These are phyloP conservation scores for Annona cherimola DNA, from an alignment of 164 flowering plant genomes.

Conservation along the genomic window DNA sequence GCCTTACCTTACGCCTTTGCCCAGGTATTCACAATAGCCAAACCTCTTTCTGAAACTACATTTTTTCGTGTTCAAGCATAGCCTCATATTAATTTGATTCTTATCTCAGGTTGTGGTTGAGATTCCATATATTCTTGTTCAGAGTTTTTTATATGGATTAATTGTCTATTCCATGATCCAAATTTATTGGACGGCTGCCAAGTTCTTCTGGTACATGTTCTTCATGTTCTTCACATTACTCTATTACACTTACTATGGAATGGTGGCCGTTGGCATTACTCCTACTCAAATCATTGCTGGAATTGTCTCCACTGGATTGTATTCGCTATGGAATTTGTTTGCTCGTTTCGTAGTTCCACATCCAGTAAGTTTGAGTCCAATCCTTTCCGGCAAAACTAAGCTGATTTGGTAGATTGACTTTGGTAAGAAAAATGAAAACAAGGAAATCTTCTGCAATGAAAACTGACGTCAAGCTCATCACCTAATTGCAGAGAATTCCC, in stretches of 20 bases:
- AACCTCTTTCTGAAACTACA: too few species aligned
- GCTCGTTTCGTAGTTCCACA: conserved; percentile 56
- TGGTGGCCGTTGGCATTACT: conserved; percentile 67
- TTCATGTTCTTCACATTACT: conserved; percentile 56
- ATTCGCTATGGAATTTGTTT: conserved; percentile 58
- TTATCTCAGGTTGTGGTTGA: conserved; percentile 36
- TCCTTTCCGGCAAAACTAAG: neutral
- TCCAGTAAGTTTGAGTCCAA: conserved; percentile 33
- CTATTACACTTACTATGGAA: conserved; percentile 62
- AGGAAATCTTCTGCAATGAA: neutral
- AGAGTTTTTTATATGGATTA: conserved; percentile 36
- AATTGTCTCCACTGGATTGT: conserved; percentile 49
- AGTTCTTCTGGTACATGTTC: conserved; percentile 58
- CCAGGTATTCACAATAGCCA: conserved; percentile 29
- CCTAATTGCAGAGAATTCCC: conserved; percentile 20
- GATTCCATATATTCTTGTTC: conserved; percentile 42
- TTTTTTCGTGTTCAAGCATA: neutral
- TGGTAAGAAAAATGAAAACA: too few species aligned
- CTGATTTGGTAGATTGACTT: neutral
- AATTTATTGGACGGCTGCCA: conserved; percentile 54
- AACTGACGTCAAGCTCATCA: neutral
- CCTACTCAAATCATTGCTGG: conserved; percentile 56
- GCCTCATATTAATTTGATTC: neutral
- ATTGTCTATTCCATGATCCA: conserved; percentile 59
- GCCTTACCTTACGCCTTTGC: conserved; percentile 56